Conservation (phyloP, 352 stramenopile genomes). For the Pythium myriotylum region DNA sequence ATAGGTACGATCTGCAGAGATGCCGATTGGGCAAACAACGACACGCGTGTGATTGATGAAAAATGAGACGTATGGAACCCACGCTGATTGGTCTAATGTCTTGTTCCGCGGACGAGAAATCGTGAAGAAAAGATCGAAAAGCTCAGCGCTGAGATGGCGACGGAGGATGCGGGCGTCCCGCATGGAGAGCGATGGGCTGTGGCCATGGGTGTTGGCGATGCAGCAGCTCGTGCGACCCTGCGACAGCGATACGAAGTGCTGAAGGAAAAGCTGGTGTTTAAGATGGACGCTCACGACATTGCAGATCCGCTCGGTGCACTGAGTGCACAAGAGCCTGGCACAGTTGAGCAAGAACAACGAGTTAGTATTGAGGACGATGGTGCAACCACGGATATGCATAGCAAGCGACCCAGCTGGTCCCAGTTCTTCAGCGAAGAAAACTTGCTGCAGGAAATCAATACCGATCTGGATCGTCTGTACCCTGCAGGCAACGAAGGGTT, state of each 20-base stretch:
- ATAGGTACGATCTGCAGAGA: slow-evolving; percentile 21
- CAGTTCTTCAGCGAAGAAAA: slow-evolving; percentile 75
- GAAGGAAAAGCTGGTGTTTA: slow-evolving; percentile 67
- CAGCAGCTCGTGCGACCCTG: slow-evolving; percentile 20
- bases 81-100: slow-evolving; percentile 14
- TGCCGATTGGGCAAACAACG: slow-evolving; percentile 28
- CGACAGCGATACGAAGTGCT: slow-evolving; percentile 55
- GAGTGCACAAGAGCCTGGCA: background rate
- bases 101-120: background rate
- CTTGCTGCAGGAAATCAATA: slow-evolving; percentile 82
- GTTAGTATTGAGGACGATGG: slow-evolving; percentile 27
- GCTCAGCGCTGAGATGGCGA: slow-evolving; percentile 11
- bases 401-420: slow-evolving; percentile 38
- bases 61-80: background rate
- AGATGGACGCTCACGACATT: slow-evolving; percentile 54
- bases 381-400: background rate
- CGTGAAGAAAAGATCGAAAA: slow-evolving; percentile 28
- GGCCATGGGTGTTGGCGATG: slow-evolving; percentile 33
- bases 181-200: slow-evolving; percentile 38
- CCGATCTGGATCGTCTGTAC: slow-evolving; percentile 75
- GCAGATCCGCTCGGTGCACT: slow-evolving; percentile 53
- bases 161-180: background rate
- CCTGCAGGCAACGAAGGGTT: slow-evolving; percentile 72
- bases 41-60: slow-evolving; percentile 2
- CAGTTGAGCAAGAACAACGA: background rate